phyloP scores from a whole-genome alignment of 2,329 filamentous ascomycete species.

The Talaromyces sp. region DNA sequence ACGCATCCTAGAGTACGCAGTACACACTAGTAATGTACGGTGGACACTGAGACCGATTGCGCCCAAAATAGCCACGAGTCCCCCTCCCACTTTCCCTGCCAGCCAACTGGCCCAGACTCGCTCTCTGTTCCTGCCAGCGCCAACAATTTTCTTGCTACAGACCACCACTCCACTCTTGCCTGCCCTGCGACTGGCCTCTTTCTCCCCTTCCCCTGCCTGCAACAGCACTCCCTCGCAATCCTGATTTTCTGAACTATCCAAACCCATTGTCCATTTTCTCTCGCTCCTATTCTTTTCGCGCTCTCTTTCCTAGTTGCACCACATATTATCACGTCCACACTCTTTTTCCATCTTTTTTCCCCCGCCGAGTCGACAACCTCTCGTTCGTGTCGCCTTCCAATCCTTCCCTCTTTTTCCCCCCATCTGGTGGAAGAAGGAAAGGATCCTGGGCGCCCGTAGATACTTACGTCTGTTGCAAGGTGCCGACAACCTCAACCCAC shows the following conservation, averaged over 20 bases:
- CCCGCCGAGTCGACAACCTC: neutral
- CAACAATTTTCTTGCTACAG: constrained; percentile 26
- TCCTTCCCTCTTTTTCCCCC: constrained; percentile 28
- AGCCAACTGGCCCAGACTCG: constrained; percentile 5
- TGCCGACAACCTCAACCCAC: neutral
- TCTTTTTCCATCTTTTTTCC: constrained; percentile 24
- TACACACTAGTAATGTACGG: constrained; percentile 6
- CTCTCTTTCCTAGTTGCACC: constrained; percentile 20
- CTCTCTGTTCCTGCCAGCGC: constrained; percentile 20
- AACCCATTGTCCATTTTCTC: constrained; percentile 23
- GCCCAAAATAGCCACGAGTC: constrained; percentile 33
- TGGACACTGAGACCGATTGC: constrained; percentile 7
- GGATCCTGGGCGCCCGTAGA: constrained; percentile 1
- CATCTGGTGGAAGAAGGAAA: constrained; percentile 26
- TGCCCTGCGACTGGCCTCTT: constrained; percentile 20
- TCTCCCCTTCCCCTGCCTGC: constrained; percentile 24
- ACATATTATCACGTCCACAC: constrained; percentile 21
- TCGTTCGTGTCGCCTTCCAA: constrained; percentile 18
- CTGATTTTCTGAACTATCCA: constrained; percentile 20
- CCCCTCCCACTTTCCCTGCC: constrained; percentile 2
- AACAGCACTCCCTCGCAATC: neutral
- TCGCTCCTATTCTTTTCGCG: constrained; percentile 15
- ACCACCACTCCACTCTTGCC: constrained; percentile 24
- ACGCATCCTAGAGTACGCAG: no score
- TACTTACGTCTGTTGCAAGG: constrained; percentile 9